phyloP scores from a whole-genome alignment of 1,139 yeast species.

The Saccharomycopsis hybrid region DNA sequence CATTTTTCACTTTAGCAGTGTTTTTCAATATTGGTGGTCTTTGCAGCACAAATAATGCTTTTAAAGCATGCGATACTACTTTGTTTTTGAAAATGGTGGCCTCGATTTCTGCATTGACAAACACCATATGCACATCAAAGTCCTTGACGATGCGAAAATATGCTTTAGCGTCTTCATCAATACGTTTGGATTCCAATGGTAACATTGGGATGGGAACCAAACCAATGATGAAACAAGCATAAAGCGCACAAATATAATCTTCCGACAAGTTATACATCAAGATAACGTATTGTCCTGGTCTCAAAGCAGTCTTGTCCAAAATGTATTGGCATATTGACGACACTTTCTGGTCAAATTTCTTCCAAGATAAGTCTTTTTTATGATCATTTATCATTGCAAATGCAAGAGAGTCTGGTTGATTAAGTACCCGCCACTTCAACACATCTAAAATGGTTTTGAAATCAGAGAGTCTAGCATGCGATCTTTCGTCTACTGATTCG shows the following conservation, averaged over 20 bases:
- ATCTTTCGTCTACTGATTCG: conserved; percentile 67
- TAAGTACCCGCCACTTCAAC: conserved; percentile 69
- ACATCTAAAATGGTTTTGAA: conserved; percentile 69
- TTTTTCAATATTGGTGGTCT: conserved; percentile 49
- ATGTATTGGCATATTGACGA: conserved; percentile 65
- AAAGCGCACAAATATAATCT: conserved; percentile 75
- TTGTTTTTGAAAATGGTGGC: conserved; percentile 58
- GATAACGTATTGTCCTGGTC: conserved; percentile 66
- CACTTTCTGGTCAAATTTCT: conserved; percentile 68
- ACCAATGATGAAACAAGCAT: conserved; percentile 83
- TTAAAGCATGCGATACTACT: conserved; percentile 56
- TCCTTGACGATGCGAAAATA: conserved; percentile 62
- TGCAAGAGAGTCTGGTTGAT: conserved; percentile 76
- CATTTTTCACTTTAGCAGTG: conserved; percentile 61
- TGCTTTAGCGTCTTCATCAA: conserved; percentile 71
- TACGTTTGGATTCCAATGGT: conserved; percentile 62
- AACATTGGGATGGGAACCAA: conserved; percentile 74
- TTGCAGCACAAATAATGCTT: conserved; percentile 32
- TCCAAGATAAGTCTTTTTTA: conserved; percentile 73
- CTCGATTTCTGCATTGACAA: conserved; percentile 77
- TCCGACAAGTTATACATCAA: conserved; percentile 85
- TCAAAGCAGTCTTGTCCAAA: conserved; percentile 44
- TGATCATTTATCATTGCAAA: conserved; percentile 55
- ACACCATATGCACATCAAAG: conserved; percentile 62
- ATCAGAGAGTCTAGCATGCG: conserved; percentile 66